Base-by-base conservation (phyloP, 371 early-diverging fungal genomes). In the Mortierella sp. region DNA sequence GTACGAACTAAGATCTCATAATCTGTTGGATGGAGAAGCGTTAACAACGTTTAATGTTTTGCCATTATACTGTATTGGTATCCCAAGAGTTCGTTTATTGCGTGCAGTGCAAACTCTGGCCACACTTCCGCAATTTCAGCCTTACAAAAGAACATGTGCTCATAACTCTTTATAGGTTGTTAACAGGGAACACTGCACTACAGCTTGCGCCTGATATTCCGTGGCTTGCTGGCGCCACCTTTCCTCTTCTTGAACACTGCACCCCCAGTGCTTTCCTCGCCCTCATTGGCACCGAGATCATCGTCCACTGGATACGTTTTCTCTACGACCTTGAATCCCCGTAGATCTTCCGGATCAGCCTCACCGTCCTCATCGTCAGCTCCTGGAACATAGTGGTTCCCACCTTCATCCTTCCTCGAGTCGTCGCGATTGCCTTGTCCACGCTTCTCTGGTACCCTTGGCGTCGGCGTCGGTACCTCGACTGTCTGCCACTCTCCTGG, bases 241-340 rank as follows among this genome's bases (percentile, higher is more conserved):
- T 85, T 88, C 39, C 88, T 78, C 61, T 88, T 88, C 69, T 86
- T 88, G 60, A 88, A 88, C 17, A 84, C 60, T 1, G 80, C 72
- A 0, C 56, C 47, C 14, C 70, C 70, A 6, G 51, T 17, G 7
- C 24, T 17, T n/a, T 55, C 60, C 0, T 32, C 63, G 11, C 52
- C 59, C 1, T 30, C 57, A 17, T 71, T 50, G 6, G 37, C 61
- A 3, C 48, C 50, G 3, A 72, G 51, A 15, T 71, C 65, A 12
- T 59, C 42, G 5, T 70, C 66, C n/a, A 58, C 47, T 5, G 78
- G 78, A 41, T 73, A 83, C 37, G 86, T 83, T 49, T 87, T 87
- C 56, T 87, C 89, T 26, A 78, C 81, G 17, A 89, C 79, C 62
- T 84, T 86, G 57, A 86, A 87, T 37, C 70, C 65, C 14, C 78